A percentile compares a stretch with the other conserved stretches of the same genome.
Conservation (phyloP, 306 rosid genomes). For the Biancaea sappan region DNA sequence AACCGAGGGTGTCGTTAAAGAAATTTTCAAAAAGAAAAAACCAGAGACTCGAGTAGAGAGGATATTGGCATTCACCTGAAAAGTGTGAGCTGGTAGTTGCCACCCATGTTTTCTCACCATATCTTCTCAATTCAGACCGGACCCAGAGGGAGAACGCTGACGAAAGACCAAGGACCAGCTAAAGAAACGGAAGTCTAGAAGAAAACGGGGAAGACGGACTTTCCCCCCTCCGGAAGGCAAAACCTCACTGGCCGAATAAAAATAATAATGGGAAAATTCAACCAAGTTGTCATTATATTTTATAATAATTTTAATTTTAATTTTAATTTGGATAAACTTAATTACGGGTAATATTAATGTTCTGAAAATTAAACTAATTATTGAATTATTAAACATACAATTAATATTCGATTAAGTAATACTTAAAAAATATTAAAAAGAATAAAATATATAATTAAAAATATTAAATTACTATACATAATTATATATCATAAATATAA, state of each 20-base stretch:
- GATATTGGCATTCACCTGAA: constrained; percentile 62
- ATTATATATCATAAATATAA: too few species aligned
- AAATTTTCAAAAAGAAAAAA: background rate
- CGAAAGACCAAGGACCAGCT: background rate
- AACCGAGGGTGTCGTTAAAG: background rate
- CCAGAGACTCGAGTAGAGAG: background rate
- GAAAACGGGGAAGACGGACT: background rate
- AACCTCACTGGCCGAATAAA: background rate
- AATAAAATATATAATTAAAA: too few species aligned
- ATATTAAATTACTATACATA: too few species aligned
- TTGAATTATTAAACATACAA: too few species aligned
- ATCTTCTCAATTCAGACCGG: constrained; percentile 27
- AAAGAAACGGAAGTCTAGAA: background rate
- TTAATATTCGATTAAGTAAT: too few species aligned
- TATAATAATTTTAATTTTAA: too few species aligned
- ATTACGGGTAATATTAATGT: too few species aligned
- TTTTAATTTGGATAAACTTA: too few species aligned
- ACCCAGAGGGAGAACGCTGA: constrained; percentile 25
- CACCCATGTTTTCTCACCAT: constrained; percentile 99
- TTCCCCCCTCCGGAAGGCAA: background rate
- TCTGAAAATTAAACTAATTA: too few species aligned
- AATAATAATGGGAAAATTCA: too few species aligned
- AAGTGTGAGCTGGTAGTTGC: constrained; percentile 98
- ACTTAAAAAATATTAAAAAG: too few species aligned
- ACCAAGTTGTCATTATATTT: too few species aligned